A percentile compares a stretch with the other conserved stretches of the same genome.
Conservation (phyloP, 2,329 filamentous ascomycete species). For the Colletotrichum plurivorum region DNA sequence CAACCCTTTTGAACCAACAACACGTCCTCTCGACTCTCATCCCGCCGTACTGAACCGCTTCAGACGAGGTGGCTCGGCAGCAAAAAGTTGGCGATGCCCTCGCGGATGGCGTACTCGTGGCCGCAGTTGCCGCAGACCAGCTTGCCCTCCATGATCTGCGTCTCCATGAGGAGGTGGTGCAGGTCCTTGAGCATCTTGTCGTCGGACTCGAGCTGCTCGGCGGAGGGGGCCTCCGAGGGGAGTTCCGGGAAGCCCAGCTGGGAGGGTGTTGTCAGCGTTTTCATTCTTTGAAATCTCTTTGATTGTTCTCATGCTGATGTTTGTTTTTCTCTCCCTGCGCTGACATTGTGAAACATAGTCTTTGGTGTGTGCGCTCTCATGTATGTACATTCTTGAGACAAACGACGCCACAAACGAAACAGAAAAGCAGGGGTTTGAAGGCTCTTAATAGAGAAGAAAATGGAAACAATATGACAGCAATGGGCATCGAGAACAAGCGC, state of each 20-base stretch:
- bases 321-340: no score
- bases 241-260: conserved; percentile 83
- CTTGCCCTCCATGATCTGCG: conserved; percentile 89
- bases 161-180: conserved; percentile 88
- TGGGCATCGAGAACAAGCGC: background rate
- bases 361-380: no score
- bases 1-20: background rate
- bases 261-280: conserved; percentile 16
- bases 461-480: background rate
- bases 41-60: conserved; percentile 31
- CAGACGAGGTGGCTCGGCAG: conserved; percentile 90
- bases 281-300: background rate
- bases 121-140: conserved; percentile 92
- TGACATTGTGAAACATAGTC: no score
- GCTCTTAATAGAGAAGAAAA: background rate
- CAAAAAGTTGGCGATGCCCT: conserved; percentile 97
- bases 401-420: no score
- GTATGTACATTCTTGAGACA: no score
- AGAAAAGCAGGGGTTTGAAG: no score
- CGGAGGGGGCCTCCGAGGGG: conserved; percentile 73
- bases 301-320: background rate
- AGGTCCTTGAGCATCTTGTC: conserved; percentile 82
- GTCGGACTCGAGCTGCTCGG: conserved; percentile 73
- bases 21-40: background rate
- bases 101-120: conserved; percentile 94